Base-by-base conservation (phyloP, 148 eudicot species). In the Fagopyrum esculentum region DNA sequence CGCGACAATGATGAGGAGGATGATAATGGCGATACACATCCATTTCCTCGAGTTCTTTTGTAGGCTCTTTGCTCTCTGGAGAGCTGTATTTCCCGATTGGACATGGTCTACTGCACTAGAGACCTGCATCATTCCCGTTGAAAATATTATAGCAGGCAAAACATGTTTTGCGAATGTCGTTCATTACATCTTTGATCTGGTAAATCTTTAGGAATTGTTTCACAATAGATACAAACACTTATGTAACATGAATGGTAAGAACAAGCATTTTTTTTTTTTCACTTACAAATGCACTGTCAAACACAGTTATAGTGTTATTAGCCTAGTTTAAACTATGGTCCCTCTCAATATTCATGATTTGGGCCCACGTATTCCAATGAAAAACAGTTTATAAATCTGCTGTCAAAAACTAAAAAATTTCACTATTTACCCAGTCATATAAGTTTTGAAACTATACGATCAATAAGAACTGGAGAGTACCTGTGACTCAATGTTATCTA, bases 401-500 rank as follows among this genome's bases (percentile, higher is more conserved):
- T 19, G 40, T 35, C 66, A 60, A 22, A 60, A 13, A 1, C 10
- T 30, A 60, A 26, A 60, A 35, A 1, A 0, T 35, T 35, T 35
- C 26, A 35, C 35, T 59, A 9, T 2, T 59, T 22, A 22, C 26
- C 64, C 64, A 3, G 35, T 22, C 40, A 59, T 59, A 30, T 4
- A 30, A 63, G 69, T 35, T 63, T 63, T 17, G 29, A 35, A 30
- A 35, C 12, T 63, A 22, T 26, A 22, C 4, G 35, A 0, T 60
- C 13, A 22, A 60, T 12, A 63, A 35, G 63, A 57, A 57, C 3
- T 63, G 45, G 45, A 11, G 17, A 40, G n/a, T 64, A 94, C 98
- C 93, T 91, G 97, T 69, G 90, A 84, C 72, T 90, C 98, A 59
- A 94, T 94, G 81, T 94, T 90, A 83, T 94, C 87, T 8, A 91